Evolutionary conservation across 352 stramenopile species (phyloP), one percentile per base, ranked within the genome.

Genomic region (Pythium coloratum): DNA sequence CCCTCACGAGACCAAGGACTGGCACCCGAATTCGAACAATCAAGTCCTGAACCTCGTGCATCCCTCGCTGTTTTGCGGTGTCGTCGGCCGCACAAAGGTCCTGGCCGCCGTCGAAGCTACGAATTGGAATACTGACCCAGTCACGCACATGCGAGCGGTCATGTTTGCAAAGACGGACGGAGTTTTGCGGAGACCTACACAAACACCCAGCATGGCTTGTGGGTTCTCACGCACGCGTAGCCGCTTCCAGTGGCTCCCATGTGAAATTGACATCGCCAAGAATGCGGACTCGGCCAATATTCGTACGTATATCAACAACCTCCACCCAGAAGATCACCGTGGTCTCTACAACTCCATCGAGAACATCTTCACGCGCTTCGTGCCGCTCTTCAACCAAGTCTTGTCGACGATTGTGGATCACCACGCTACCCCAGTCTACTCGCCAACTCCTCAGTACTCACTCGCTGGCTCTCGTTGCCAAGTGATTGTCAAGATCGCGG

Each of bases 1-100:
- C 3, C 64, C 73, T 1, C 76, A 82, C 0, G 59, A 76, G 1
- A 33, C 74, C 34, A 90, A 84, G 58, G 78, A 89, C 56, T 90
- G 80, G 77, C 81, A 92, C 28, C 78, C 80, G 1, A 61, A 76
- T 13, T 81, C 77, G 10, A 66, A 82, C 36, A 50, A 80, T 0
- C 76, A 88, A 53, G 76, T 90, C 42, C 71, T 88, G 18, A 70
- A 89, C 47, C 71, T 91, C 7, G 67, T 89, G 24, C 82, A 88
- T 64, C 81, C 81, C 33, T 91, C 82, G 46, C 59, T 91, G 7
- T 89, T 12, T 26, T 50, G 42, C 42, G 42, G 72, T 36, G 76
- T 91, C 1, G 71, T 74, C 24, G 74, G 76, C 32, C 32, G 65
- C 10, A 89, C 80, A 0, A 61, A 64, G 28, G 6, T 42, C 5